Evolutionary conservation across 2,329 filamentous ascomycete genomes (phyloP).

Genomic region (Orbilia brochopaga): DNA sequence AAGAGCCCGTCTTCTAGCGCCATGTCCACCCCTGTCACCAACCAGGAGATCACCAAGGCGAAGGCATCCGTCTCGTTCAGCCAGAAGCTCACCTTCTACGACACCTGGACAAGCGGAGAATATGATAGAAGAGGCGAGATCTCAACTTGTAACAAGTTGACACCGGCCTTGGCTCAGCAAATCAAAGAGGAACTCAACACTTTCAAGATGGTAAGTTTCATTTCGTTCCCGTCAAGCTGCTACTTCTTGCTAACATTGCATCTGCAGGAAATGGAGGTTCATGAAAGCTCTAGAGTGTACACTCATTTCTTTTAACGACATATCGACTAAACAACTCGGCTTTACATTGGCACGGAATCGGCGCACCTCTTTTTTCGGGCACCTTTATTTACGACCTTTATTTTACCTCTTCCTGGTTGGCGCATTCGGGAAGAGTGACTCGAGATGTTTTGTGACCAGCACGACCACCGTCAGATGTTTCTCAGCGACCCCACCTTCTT

Average conservation of each 20-base stretch:
- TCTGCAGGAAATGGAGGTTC: conserved; percentile 95
- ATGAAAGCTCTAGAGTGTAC: conserved; percentile 98
- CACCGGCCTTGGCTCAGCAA: conserved; percentile 95
- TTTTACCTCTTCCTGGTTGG: conserved; percentile 15
- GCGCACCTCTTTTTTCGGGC: conserved; percentile 52
- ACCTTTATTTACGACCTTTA: conserved; percentile 50
- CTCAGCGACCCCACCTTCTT: conserved; percentile 31
- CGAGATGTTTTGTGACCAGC: conserved; percentile 48
- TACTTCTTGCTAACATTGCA: conserved; percentile 6
- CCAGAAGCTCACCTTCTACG: conserved; percentile 89
- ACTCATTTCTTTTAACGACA: conserved; percentile 95
- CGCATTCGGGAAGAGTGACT: conserved; percentile 28
- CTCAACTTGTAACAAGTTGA: conserved; percentile 96
- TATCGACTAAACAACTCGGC: conserved; percentile 49
- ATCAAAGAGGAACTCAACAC: conserved; percentile 99
- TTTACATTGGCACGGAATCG: conserved; percentile 52
- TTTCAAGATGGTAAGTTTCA: conserved; percentile 88
- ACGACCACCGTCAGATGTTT: conserved; percentile 39
- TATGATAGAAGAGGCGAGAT: conserved; percentile 96
- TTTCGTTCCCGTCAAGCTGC: neutral
- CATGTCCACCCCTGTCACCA: conserved; percentile 80
- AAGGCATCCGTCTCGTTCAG: conserved; percentile 67
- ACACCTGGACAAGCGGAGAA: conserved; percentile 93
- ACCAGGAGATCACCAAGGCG: conserved; percentile 68
- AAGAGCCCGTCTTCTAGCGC: conserved; percentile 75